Evolutionary conservation across 495 filamentous ascomycete species (phyloP).

Genomic region (Parmelia sp.): DNA sequence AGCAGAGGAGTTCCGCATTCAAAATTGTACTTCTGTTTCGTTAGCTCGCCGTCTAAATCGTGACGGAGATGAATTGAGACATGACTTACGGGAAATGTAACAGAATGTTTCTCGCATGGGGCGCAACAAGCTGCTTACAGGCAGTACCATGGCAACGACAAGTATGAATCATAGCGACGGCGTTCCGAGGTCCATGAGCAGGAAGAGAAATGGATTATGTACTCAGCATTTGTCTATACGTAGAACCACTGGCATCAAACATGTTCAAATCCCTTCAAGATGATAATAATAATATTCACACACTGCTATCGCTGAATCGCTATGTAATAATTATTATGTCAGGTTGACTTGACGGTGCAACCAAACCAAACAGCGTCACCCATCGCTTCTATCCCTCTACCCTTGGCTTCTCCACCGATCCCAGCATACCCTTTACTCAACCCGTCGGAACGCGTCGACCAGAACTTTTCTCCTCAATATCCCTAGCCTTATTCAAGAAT

Average conservation of each 20-base stretch:
- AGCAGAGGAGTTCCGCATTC: neutral
- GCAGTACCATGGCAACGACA: neutral
- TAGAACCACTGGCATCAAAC: neutral
- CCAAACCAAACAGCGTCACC: neutral
- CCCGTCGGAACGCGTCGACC: neutral
- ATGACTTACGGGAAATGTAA: neutral
- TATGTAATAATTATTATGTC: neutral
- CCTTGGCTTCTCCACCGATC: neutral
- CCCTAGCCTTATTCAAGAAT: constrained; percentile 8
- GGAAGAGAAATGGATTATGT: neutral
- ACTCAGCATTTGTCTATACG: neutral
- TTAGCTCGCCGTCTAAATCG: neutral
- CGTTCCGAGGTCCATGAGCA: neutral
- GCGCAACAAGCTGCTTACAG: neutral
- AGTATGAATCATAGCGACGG: constrained; percentile 19
- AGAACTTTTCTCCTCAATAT: neutral
- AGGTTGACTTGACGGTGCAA: neutral
- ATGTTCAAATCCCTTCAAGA: neutral
- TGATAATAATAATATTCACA: neutral
- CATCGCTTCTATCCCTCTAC: neutral
- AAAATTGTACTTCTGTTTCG: neutral
- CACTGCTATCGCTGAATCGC: constrained; percentile 3
- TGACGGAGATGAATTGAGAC: neutral
- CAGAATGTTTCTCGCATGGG: neutral
- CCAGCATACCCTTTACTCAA: neutral